phyloP scores from a whole-genome alignment of 345 rosid genomes.

The Camelina sativa region DNA sequence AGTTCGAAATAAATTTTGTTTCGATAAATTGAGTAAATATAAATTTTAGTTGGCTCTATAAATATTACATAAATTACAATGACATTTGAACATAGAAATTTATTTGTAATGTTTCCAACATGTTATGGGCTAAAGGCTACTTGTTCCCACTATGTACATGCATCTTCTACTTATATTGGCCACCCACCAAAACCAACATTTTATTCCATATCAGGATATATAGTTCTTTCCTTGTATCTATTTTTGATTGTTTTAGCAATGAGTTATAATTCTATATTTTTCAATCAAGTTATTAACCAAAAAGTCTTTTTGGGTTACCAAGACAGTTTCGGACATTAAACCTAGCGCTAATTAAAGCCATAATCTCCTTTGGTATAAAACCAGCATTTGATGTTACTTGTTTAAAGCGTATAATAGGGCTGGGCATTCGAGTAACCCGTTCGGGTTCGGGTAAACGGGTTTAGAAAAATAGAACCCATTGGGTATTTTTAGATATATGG shows the following conservation, averaged over 20 bases:
- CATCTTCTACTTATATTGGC: slow-evolving; percentile 14
- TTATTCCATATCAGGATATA: background rate
- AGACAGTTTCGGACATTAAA: no score
- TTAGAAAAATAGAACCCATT: no score
- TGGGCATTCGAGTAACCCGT: no score
- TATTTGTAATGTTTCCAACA: slow-evolving; percentile 35
- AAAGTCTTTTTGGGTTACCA: no score
- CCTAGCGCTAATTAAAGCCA: no score
- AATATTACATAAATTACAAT: background rate
- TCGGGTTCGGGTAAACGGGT: no score
- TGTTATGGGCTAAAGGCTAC: slow-evolving; percentile 30
- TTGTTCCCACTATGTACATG: slow-evolving; percentile 31
- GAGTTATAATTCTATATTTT: no score
- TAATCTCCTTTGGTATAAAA: no score
- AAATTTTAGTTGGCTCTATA: slow-evolving; percentile 5
- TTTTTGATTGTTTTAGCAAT: background rate
- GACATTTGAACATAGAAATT: background rate
- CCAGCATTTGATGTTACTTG: no score
- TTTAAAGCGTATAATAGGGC: no score
- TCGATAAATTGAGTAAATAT: background rate
- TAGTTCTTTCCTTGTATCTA: background rate
- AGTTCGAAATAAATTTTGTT: slow-evolving; percentile 1
- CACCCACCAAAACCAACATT: background rate
- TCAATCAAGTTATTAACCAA: background rate
- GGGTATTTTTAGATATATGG: no score